Conservation (phyloP, 1,139 yeast genomes). For the Pichia sp. region DNA sequence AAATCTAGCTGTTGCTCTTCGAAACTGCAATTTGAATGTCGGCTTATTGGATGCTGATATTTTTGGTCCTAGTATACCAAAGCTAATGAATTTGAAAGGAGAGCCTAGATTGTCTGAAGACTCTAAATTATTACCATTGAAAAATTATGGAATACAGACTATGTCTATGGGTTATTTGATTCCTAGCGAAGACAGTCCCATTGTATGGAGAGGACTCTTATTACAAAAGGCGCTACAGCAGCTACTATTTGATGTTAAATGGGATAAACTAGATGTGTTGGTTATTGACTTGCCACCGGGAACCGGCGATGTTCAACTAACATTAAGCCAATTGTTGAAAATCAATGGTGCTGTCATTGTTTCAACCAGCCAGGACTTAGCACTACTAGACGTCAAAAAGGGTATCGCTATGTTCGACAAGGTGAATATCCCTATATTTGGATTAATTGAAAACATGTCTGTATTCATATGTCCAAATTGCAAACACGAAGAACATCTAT, state of each 20-base stretch:
- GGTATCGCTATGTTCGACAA: conserved; percentile 78
- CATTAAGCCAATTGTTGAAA: conserved; percentile 71
- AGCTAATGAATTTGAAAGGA: conserved; percentile 56
- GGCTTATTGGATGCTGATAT: conserved; percentile 79
- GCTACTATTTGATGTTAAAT: conserved; percentile 71
- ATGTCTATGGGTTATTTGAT: conserved; percentile 90
- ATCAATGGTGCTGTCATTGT: conserved; percentile 80
- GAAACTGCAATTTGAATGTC: conserved; percentile 49
- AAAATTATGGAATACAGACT: conserved; percentile 74
- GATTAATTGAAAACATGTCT: conserved; percentile 83
- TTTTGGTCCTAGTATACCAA: conserved; percentile 75
- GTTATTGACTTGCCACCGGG: conserved; percentile 91
- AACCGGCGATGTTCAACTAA: conserved; percentile 83
- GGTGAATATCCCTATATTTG: conserved; percentile 68
- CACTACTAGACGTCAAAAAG: conserved; percentile 73
- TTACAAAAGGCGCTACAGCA: conserved; percentile 87
- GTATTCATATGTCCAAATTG: conserved; percentile 73
- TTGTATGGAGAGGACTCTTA: conserved; percentile 85
- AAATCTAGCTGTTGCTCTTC: conserved; percentile 63
- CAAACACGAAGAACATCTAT: conserved; percentile 66
- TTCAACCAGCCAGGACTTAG: conserved; percentile 84
- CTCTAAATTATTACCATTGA: conserved; percentile 63
- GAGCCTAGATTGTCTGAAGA: conserved; percentile 56
- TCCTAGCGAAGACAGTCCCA: conserved; percentile 58
- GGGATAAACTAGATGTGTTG: conserved; percentile 69